Percentiles rank a stretch among this genome's conserved stretches.
phyloP scores from a whole-genome alignment of 495 filamentous ascomycete species.

The Penicillium flavigenum region DNA sequence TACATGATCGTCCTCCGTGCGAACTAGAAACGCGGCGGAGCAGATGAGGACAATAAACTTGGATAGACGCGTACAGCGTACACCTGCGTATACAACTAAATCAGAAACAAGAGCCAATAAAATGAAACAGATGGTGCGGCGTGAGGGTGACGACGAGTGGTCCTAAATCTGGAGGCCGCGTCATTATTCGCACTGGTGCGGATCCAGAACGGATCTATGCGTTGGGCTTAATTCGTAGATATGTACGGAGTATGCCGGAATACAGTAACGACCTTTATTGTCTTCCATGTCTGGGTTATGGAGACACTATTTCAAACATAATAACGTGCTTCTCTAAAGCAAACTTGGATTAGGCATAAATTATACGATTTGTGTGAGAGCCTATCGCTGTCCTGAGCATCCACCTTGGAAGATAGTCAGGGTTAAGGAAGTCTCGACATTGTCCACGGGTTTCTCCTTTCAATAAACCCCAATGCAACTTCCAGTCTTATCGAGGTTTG shows the following conservation, averaged over 20 bases:
- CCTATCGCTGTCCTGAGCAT: no score
- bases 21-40: not conserved
- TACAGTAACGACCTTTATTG: not conserved
- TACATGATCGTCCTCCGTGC: not conserved
- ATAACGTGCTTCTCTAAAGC: no score
- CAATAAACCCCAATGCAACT: no score
- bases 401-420: no score
- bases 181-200: not conserved
- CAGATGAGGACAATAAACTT: not conserved
- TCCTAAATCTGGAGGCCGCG: constrained; percentile 2
- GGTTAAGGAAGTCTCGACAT: no score
- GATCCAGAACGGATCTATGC: not conserved
- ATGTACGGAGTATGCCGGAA: not conserved
- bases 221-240: not conserved
- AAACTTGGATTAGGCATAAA: no score
- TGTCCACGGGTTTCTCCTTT: no score
- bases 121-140: not conserved
- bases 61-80: not conserved
- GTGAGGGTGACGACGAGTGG: not conserved
- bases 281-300: no score
- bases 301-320: no score
- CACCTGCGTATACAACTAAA: not conserved
- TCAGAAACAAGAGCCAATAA: not conserved
- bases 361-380: no score
- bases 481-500: no score